Conservation (phyloP, 2,329 filamentous ascomycete genomes). For the Botrytis squamosa region DNA sequence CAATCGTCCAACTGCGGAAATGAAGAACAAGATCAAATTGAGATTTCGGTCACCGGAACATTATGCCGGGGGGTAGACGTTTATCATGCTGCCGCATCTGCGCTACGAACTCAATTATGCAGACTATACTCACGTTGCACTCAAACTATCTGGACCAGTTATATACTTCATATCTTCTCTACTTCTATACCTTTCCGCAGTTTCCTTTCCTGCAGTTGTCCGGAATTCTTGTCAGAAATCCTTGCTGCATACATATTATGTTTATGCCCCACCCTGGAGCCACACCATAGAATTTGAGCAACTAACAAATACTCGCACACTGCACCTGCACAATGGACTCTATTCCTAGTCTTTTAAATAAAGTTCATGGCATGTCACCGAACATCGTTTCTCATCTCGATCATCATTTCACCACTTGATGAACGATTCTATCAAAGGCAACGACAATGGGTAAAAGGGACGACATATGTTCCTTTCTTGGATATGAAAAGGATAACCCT, state of each 20-base stretch:
- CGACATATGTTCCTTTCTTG: conserved; percentile 23
- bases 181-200: background rate
- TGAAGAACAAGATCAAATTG: conserved; percentile 11
- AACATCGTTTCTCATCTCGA: background rate
- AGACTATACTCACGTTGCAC: conserved; percentile 5
- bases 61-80: conserved; percentile 9
- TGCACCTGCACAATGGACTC: background rate
- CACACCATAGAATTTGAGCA: conserved; percentile 11
- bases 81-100: conserved; percentile 11
- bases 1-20: background rate
- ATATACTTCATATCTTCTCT: conserved; percentile 1
- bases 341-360: conserved; percentile 10
- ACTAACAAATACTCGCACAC: conserved; percentile 13
- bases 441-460: conserved; percentile 14
- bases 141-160: background rate
- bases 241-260: conserved; percentile 16
- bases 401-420: background rate
- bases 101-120: conserved; percentile 10
- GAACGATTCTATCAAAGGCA: background rate
- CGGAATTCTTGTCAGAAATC: conserved; percentile 4
- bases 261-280: conserved; percentile 10
- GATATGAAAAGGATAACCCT: conserved; percentile 21
- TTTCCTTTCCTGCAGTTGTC: conserved; percentile 10
- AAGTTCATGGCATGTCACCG: background rate
- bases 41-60: conserved; percentile 19